These are phyloP conservation scores for Stachybotrys chartarum DNA, from an alignment of 2,329 filamentous ascomycete genomes.

Conservation along the genomic window DNA sequence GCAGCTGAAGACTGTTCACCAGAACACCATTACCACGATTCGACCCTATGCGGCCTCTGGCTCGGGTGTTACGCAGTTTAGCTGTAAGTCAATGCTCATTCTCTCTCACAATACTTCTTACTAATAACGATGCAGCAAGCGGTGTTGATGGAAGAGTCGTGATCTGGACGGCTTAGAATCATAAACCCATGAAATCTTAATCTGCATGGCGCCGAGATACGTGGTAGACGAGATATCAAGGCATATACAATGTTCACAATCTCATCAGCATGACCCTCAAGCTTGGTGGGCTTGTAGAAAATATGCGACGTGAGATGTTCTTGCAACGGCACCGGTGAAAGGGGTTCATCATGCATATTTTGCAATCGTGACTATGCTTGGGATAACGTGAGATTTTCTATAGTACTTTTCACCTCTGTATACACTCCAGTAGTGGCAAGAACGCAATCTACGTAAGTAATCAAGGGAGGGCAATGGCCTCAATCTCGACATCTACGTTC, in stretches of 20 bases:
- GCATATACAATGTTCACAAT: neutral
- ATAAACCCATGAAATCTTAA: neutral
- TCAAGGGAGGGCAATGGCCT: slow-evolving; percentile 70
- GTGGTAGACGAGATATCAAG: neutral
- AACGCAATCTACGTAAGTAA: neutral
- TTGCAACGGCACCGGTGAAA: no score
- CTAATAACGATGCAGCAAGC: slow-evolving; percentile 46
- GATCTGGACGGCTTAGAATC: slow-evolving; percentile 60
- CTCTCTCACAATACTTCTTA: neutral
- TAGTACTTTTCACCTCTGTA: no score
- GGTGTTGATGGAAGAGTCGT: slow-evolving; percentile 79
- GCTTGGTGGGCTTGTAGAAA: no score
- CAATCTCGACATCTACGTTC: slow-evolving; percentile 82
- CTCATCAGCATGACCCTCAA: neutral
- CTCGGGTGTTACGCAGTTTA: slow-evolving; percentile 68
- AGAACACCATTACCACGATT: slow-evolving; percentile 89
- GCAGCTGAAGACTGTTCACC: slow-evolving; percentile 89
- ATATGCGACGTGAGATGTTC: no score
- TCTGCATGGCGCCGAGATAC: neutral
- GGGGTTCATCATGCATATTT: no score
- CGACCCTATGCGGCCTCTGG: slow-evolving; percentile 65
- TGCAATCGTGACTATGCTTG: no score
- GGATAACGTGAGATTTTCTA: no score
- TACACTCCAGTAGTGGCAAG: no score
- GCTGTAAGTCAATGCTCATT: slow-evolving; percentile 55